Evolutionary conservation across 2,329 filamentous ascomycete genomes (phyloP), one percentile per base, ranked within the genome.

Genomic region (Alternaria sp.): DNA sequence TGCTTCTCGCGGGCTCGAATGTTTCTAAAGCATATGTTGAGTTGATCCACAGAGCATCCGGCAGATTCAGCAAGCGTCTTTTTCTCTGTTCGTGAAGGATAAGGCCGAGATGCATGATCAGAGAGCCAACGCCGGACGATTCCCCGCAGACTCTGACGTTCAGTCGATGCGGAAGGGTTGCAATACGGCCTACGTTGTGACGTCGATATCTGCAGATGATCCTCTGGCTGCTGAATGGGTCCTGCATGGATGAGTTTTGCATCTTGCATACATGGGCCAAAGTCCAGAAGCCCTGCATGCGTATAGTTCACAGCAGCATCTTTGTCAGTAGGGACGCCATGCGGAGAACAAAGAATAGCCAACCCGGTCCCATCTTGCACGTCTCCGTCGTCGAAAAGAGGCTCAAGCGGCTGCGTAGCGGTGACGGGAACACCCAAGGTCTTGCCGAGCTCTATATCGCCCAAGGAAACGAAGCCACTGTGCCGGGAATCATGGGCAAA

Each of bases 1-100:
- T 33, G 46, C 12, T 56, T 60, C 2, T 23, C 62, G 0, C 66
- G 62, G 20, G 61, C 55, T 14, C 66, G 57, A 7, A 58, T 25
- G 20, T 70, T 70, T 5, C 25, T 64, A 5, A 70, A 46, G 23
- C 58, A 61, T 8, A 25, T 28, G 1, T 55, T 23, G 2, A 63
- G n/a, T 58, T 70, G 64, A 9, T 21, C 10, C 9, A 9, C 12
- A 9, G 66, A 47, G 11, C 33, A 49, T n/a, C 57, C 55, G 25
- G 60, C 21, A 18, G 28, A 33, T n/a, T 6, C 23, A 20, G 37
- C 49, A 8, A 70, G 58, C 2, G 33, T 11, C 11, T 3, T 1
- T 3, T 65, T 45, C 21, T 69, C 41, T 8, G 57, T 26, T 5
- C 5, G 12, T 0, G 33, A 44, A 4, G 68, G 61, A 23, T 69